Evolutionary conservation across 2,329 filamentous ascomycete species (phyloP).

Genomic region (Pseudophaeomoniella oleicola): DNA sequence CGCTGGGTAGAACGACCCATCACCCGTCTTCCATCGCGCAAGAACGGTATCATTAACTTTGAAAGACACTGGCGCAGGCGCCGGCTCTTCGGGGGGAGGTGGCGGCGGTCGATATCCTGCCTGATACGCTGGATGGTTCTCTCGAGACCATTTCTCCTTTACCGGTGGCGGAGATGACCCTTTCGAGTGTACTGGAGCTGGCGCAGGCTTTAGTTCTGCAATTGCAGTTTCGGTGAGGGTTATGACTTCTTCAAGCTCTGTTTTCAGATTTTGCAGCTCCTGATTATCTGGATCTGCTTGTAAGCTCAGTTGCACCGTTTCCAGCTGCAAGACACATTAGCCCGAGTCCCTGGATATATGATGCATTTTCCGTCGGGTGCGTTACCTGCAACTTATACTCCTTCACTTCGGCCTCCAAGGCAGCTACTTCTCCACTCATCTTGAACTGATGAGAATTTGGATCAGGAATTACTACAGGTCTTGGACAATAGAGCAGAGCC

Average conservation of each 20-base stretch:
- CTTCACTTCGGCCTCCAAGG: conserved; percentile 36
- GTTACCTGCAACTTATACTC: conserved; percentile 45
- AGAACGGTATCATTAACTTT: conserved; percentile 80
- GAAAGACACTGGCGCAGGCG: conserved; percentile 44
- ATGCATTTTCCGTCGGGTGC: not conserved
- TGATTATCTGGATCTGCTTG: conserved; percentile 66
- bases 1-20: conserved; percentile 81
- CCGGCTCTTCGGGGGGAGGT: conserved; percentile 36
- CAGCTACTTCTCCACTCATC: conserved; percentile 27
- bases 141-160: conserved; percentile 62
- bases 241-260: conserved; percentile 72
- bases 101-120: conserved; percentile 38
- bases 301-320: conserved; percentile 60
- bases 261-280: conserved; percentile 62
- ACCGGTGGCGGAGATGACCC: conserved; percentile 36
- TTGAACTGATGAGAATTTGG: no score
- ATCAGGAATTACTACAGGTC: no score
- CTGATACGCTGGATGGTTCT: conserved; percentile 67
- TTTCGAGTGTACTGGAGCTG: conserved; percentile 23
- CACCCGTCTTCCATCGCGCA: conserved; percentile 81
- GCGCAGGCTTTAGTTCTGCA: conserved; percentile 57
- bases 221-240: conserved; percentile 65
- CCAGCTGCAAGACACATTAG: conserved; percentile 42
- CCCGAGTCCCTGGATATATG: conserved; percentile 5
- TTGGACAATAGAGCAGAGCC: no score